Conservation (phyloP, 441 rosid genomes). For the Syzygium syzygioides region DNA sequence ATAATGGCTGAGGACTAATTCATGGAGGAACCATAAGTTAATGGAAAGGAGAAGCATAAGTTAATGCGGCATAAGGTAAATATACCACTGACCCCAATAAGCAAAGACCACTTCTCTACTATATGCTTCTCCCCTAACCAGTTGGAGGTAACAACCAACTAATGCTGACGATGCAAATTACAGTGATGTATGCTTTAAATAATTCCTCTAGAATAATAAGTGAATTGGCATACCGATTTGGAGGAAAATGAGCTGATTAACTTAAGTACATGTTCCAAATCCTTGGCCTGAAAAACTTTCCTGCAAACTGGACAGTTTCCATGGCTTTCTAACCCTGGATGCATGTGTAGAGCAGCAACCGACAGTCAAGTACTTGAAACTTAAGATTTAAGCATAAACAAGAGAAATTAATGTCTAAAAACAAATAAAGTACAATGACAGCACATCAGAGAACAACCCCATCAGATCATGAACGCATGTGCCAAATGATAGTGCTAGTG, state of each 20-base stretch:
- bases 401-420: background rate
- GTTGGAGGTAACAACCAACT: background rate
- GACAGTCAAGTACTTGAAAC: background rate
- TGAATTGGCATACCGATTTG: slow-evolving; percentile 33
- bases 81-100: background rate
- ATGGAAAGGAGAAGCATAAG: background rate
- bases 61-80: background rate
- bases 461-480: background rate
- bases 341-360: slow-evolving; percentile 15
- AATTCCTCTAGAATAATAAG: background rate
- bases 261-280: slow-evolving; percentile 70
- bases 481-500: background rate
- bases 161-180: background rate
- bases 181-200: background rate
- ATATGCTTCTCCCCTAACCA: background rate
- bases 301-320: slow-evolving; percentile 88
- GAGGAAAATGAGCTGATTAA: slow-evolving; percentile 49
- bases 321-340: slow-evolving; percentile 25
- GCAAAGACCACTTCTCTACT: background rate
- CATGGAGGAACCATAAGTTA: background rate
- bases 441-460: background rate
- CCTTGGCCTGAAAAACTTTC: slow-evolving; percentile 57
- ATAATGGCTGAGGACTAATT: background rate
- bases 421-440: background rate
- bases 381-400: background rate